A percentile compares a stretch with the other conserved stretches of the same genome.
Conservation (phyloP, 768 basidiomycete species). For the Hygrocybe punicea region DNA sequence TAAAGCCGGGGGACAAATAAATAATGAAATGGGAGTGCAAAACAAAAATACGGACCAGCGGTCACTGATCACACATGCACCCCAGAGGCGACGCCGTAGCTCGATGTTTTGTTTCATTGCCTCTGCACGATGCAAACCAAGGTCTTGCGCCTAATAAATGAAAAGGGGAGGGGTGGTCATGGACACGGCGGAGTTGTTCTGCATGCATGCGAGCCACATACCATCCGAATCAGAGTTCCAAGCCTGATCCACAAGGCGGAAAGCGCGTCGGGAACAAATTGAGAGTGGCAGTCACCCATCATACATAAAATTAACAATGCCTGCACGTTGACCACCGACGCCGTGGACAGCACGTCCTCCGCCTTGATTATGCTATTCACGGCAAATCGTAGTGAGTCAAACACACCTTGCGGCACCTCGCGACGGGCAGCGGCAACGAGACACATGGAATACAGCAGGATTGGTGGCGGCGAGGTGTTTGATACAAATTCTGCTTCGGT, state of each 20-base stretch:
- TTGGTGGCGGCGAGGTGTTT: constrained; percentile 64
- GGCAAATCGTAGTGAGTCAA: constrained; percentile 82
- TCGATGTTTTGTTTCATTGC: constrained; percentile 81
- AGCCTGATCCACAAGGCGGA: constrained; percentile 84
- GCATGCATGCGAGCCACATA: constrained; percentile 38
- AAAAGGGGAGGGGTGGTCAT: too few species aligned
- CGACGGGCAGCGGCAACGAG: constrained; percentile 85
- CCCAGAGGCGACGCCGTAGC: constrained; percentile 88
- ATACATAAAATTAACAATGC: constrained; percentile 80
- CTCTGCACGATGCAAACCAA: constrained; percentile 92
- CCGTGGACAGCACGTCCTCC: constrained; percentile 87
- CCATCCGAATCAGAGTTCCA: constrained; percentile 91
- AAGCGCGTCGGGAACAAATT: constrained; percentile 79
- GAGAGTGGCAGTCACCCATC: constrained; percentile 88
- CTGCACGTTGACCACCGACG: constrained; percentile 84
- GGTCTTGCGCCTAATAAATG: constrained; percentile 78
- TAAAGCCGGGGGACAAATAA: constrained; percentile 31
- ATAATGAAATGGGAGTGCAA: not conserved
- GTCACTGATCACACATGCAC: constrained; percentile 89
- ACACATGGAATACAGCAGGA: constrained; percentile 92
- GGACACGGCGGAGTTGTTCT: not conserved
- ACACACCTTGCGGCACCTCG: constrained; percentile 79
- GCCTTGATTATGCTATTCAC: constrained; percentile 85
- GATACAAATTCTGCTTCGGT: constrained; percentile 85
- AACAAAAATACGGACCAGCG: constrained; percentile 58